These are phyloP conservation scores for Antarctomyces pellizariae DNA, from an alignment of 495 filamentous ascomycete genomes.

Conservation along the genomic window DNA sequence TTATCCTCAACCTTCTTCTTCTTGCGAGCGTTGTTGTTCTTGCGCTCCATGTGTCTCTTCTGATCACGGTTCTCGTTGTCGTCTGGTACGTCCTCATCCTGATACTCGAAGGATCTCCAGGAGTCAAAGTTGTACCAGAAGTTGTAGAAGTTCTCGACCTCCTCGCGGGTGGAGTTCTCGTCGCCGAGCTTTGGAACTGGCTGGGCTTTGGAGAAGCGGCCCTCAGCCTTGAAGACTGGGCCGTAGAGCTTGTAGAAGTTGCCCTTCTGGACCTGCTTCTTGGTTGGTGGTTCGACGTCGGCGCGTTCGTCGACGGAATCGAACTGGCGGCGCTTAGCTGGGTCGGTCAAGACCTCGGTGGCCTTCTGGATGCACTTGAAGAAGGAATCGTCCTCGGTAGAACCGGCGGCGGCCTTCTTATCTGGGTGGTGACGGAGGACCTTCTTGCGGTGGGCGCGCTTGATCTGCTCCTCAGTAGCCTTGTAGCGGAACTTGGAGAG, in stretches of 20 bases:
- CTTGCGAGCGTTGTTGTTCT: conserved; percentile 90
- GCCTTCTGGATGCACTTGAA: conserved; percentile 99
- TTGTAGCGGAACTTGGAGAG: conserved; percentile 73
- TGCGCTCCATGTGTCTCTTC: conserved; percentile 91
- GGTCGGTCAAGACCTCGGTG: conserved; percentile 78
- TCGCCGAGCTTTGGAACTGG: conserved; percentile 71
- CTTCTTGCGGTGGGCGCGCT: conserved; percentile 96
- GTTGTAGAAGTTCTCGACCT: conserved; percentile 91
- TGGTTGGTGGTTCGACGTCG: conserved; percentile 71
- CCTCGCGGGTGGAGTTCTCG: conserved; percentile 64
- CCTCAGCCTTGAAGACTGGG: conserved; percentile 69
- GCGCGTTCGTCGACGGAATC: conserved; percentile 90
- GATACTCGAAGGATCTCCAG: conserved; percentile 94
- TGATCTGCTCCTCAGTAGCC: conserved; percentile 94
- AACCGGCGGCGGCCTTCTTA: conserved; percentile 83
- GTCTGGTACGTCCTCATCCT: conserved; percentile 94
- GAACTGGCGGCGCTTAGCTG: conserved; percentile 79
- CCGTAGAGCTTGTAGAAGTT: conserved; percentile 91
- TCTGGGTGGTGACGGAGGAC: conserved; percentile 95
- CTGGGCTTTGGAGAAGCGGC: conserved; percentile 71
- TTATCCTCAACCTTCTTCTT: conserved; percentile 99
- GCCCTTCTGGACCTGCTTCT: conserved; percentile 65
- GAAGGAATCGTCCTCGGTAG: conserved; percentile 84
- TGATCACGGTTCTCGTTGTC: conserved; percentile 98
- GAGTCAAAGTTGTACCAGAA: conserved; percentile 99